A percentile compares a stretch with the other conserved stretches of the same genome.
Evolutionary conservation across 495 filamentous ascomycete species (phyloP).

Genomic region (Xylaria bambusicola): DNA sequence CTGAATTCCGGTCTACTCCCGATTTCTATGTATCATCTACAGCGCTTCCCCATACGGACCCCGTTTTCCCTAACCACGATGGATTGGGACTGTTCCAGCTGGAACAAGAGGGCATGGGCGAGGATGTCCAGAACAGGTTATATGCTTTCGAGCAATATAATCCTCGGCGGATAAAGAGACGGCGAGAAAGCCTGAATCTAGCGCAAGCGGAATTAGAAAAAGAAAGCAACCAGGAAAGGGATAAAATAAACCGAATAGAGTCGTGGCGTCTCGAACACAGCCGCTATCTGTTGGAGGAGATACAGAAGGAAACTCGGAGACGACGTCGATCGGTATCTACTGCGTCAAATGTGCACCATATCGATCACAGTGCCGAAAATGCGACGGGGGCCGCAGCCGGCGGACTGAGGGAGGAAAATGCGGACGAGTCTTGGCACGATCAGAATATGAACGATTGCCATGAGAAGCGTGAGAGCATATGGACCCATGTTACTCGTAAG

Average conservation of each 20-base stretch:
- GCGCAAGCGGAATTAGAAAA: slow-evolving; percentile 56
- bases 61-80: slow-evolving; percentile 86
- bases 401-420: slow-evolving; percentile 38
- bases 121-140: slow-evolving; percentile 70
- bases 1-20: slow-evolving; percentile 74
- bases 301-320: slow-evolving; percentile 79
- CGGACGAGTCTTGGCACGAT: slow-evolving; percentile 43
- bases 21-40: slow-evolving; percentile 50
- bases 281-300: slow-evolving; percentile 77
- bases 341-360: slow-evolving; percentile 15
- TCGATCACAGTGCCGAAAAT: slow-evolving; percentile 27
- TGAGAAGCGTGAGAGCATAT: slow-evolving; percentile 62
- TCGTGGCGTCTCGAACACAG: slow-evolving; percentile 92
- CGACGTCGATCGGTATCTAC: slow-evolving; percentile 46
- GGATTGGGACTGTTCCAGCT: slow-evolving; percentile 79
- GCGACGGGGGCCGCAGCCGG: slow-evolving; percentile 22
- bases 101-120: slow-evolving; percentile 41
- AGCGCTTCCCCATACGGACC: slow-evolving; percentile 38
- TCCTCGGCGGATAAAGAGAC: slow-evolving; percentile 66
- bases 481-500: slow-evolving; percentile 78
- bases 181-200: slow-evolving; percentile 63
- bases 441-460: slow-evolving; percentile 37
- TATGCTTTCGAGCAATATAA: slow-evolving; percentile 86
- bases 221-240: slow-evolving; percentile 59
- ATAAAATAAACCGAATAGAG: slow-evolving; percentile 81